Evolutionary conservation across 1,139 yeast species (phyloP), one percentile per base, ranked within the genome.

Genomic region (Meyerozyma guilliermondii): DNA sequence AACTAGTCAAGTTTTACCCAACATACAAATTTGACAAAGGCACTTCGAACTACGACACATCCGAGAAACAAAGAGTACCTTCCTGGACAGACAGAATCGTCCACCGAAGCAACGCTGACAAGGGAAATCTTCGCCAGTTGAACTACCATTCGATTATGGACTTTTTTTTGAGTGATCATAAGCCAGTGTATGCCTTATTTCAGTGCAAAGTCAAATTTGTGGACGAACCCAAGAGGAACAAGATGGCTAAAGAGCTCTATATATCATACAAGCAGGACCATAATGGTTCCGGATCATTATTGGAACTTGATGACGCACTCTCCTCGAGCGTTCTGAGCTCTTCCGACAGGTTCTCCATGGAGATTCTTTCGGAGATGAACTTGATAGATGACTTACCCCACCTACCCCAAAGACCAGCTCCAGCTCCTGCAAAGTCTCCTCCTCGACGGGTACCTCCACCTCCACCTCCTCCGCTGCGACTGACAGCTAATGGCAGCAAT

Each of bases 31-130:
- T 85, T 62, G 96, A 92, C 59, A 88, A 87, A 45, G 95, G 95
- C 3, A 87, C 96, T 0, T 79, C 80, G 40, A 66, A 66, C 6
- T 92, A 89, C 60, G 98, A 92, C 60, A 78, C 95, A 0, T 84
- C 95, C 13, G 98, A 92, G 52, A 92, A 92, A 60, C 85, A 83
- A 59, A 76, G 98, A 51, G 84, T 86, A 22, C 98, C 98, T 1
- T 89, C 98, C 0, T 92, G 98, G 98, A 92, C 98, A 0, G 98
- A 92, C 65, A 70, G 99, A 59, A 80, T 88, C 37, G 72, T 89
- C 42, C 86, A 74, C 56, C 48, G 56, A 47, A 57, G 65, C 42
- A 46, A 48, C 4, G 54, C 49, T 16, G 57, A 55, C 8, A 71
- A 76, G 37, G 83, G 67, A n/a, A 60, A 62, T 5, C 55, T 84